These are phyloP conservation scores for Candida maltosa DNA, from an alignment of 805 yeast species.

Conservation along the genomic window DNA sequence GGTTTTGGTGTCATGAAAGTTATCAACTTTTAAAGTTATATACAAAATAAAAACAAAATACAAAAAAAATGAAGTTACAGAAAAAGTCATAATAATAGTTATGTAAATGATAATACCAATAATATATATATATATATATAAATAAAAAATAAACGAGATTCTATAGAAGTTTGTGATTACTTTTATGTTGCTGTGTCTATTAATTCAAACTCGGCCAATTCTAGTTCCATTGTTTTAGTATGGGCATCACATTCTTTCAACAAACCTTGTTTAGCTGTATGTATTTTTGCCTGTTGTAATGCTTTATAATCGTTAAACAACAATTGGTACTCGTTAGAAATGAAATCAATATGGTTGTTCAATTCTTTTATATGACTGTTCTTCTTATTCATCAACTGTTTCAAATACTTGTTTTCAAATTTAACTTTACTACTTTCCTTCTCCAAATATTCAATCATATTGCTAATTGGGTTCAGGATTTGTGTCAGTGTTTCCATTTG, in stretches of 20 bases:
- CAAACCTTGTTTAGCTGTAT: slow-evolving; percentile 2
- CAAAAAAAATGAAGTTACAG: background rate
- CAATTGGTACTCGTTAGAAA: slow-evolving; percentile 16
- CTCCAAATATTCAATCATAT: slow-evolving; percentile 29
- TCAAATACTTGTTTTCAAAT: slow-evolving; percentile 34
- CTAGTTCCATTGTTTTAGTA: slow-evolving; percentile 7
- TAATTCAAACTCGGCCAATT: too few relatives aligned
- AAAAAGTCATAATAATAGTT: too few relatives aligned
- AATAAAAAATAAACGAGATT: too few relatives aligned
- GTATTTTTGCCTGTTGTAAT: slow-evolving; percentile 4
- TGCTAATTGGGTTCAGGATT: slow-evolving; percentile 12
- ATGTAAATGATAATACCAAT: too few relatives aligned
- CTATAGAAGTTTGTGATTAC: too few relatives aligned
- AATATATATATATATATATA: too few relatives aligned
- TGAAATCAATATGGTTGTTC: slow-evolving; percentile 18
- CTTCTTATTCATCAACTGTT: slow-evolving; percentile 15
- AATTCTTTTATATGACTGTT: slow-evolving; percentile 20
- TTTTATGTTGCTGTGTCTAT: too few relatives aligned
- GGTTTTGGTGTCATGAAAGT: slow-evolving; percentile 71
- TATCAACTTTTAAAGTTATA: slow-evolving; percentile 23
- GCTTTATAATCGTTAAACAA: slow-evolving; percentile 7
- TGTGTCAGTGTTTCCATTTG: background rate
- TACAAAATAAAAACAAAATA: background rate
- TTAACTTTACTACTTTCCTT: slow-evolving; percentile 23
- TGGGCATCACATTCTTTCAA: slow-evolving; percentile 7